Percentiles rank a stretch among this genome's conserved stretches.
phyloP scores from a whole-genome alignment of 164 flowering plant species.

The Protea cynaroides region DNA sequence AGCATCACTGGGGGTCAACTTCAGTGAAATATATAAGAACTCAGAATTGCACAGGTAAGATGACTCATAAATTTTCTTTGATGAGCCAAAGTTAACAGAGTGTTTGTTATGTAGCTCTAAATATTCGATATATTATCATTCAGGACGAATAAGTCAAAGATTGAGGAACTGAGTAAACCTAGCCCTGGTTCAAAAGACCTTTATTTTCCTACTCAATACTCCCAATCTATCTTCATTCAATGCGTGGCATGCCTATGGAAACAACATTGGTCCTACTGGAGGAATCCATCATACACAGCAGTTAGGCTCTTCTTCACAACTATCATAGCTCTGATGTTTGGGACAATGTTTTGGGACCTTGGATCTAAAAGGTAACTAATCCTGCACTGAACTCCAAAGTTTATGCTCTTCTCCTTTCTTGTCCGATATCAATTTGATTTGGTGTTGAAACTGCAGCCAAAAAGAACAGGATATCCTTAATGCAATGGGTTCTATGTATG shows the following conservation, averaged over 20 bases:
- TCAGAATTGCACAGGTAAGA: conserved; percentile 29
- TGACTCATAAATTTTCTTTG: background rate
- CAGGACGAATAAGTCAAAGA: conserved; percentile 37
- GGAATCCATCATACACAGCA: conserved; percentile 52
- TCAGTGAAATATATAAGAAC: conserved; percentile 26
- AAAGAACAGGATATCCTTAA: conserved; percentile 19
- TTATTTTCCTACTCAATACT: conserved; percentile 40
- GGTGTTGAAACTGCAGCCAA: conserved; percentile 12
- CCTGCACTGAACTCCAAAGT: background rate
- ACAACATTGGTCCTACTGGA: conserved; percentile 66
- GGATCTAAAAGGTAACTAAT: conserved; percentile 36
- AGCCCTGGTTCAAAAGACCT: conserved; percentile 31
- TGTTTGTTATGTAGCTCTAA: no score
- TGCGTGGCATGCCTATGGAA: conserved; percentile 63
- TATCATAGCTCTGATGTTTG: conserved; percentile 36
- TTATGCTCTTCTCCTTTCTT: background rate
- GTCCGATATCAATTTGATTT: background rate
- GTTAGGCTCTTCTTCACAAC: conserved; percentile 41
- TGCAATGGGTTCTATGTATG: conserved; percentile 35
- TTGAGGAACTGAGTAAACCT: conserved; percentile 29
- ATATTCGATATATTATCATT: background rate
- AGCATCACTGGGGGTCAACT: conserved; percentile 23
- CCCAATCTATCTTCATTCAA: conserved; percentile 38
- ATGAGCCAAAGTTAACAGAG: background rate
- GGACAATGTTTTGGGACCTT: conserved; percentile 50